Conservation (phyloP, 2,329 filamentous ascomycete genomes). For the Trichoderma endophyticum region DNA sequence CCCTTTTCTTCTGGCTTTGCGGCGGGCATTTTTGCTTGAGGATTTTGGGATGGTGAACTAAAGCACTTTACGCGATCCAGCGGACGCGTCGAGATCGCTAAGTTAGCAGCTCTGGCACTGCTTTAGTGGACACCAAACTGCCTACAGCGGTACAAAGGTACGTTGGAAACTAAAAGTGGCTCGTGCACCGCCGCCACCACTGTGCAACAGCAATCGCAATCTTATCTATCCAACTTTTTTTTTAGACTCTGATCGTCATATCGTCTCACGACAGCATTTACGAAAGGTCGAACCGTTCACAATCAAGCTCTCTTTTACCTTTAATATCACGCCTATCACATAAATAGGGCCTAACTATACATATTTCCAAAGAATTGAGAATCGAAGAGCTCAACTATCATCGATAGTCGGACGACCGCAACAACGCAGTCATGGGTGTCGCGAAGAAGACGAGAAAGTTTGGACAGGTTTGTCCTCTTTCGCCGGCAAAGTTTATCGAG, state of each 20-base stretch:
- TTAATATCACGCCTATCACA: not conserved
- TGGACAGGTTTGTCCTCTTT: conserved; percentile 51
- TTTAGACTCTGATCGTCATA: not conserved
- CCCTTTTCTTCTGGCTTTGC: conserved; percentile 51
- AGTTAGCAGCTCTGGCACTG: not conserved
- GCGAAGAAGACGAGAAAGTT: conserved; percentile 93
- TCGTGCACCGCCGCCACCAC: conserved; percentile 33
- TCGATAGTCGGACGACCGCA: not conserved
- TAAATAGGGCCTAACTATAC: not conserved
- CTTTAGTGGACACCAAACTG: not conserved
- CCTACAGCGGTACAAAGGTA: not conserved
- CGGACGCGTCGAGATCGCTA: conserved; percentile 33
- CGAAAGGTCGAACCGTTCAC: not conserved
- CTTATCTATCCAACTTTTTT: conserved; percentile 20
- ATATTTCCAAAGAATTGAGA: too few relatives aligned
- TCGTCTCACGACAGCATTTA: not conserved
- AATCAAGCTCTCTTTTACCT: not conserved
- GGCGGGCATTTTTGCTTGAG: conserved; percentile 43
- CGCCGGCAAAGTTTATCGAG: conserved; percentile 30
- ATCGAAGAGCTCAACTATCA: conserved; percentile 2
- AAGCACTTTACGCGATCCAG: conserved; percentile 38
- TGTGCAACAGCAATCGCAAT: conserved; percentile 21
- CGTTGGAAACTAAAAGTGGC: conserved; percentile 20
- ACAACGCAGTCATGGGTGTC: conserved; percentile 65
- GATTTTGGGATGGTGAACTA: conserved; percentile 19